Evolutionary conservation across 176 grass and related monocot species (phyloP).

Genomic region (Oryza punctata): DNA sequence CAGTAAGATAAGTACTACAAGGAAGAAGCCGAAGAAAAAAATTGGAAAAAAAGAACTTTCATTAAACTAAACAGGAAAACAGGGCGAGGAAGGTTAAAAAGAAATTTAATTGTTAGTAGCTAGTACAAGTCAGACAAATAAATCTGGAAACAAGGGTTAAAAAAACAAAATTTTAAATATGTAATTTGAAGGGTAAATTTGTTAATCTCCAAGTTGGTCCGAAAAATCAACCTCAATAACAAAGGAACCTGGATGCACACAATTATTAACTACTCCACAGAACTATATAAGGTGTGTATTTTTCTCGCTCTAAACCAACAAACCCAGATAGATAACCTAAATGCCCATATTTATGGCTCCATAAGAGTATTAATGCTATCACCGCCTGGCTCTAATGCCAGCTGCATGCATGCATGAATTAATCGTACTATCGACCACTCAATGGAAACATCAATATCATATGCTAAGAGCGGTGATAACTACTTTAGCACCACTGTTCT

Average conservation of each 20-base stretch:
- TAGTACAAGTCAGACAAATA: background rate
- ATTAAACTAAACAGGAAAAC: background rate
- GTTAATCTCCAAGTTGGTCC: background rate
- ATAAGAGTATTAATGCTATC: background rate
- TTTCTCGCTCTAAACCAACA: background rate
- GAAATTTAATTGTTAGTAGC: background rate
- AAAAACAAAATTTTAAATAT: background rate
- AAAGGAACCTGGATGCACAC: too few species aligned
- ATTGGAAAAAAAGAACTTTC: background rate
- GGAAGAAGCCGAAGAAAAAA: background rate
- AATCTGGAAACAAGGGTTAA: background rate
- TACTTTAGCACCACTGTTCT: too few species aligned
- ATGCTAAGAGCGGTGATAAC: background rate
- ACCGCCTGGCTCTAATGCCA: too few species aligned
- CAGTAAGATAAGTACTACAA: slow-evolving; percentile 24
- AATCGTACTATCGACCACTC: background rate
- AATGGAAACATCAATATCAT: background rate
- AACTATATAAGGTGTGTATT: background rate
- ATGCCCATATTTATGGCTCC: background rate
- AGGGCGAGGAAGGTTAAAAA: background rate
- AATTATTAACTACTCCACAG: too few species aligned
- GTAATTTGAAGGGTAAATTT: background rate
- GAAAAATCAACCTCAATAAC: background rate
- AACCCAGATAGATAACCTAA: background rate
- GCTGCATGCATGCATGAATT: too few species aligned